Evolutionary conservation across 2,329 filamentous ascomycete genomes (phyloP).

Genomic region (Davidsoniella eucalypti): DNA sequence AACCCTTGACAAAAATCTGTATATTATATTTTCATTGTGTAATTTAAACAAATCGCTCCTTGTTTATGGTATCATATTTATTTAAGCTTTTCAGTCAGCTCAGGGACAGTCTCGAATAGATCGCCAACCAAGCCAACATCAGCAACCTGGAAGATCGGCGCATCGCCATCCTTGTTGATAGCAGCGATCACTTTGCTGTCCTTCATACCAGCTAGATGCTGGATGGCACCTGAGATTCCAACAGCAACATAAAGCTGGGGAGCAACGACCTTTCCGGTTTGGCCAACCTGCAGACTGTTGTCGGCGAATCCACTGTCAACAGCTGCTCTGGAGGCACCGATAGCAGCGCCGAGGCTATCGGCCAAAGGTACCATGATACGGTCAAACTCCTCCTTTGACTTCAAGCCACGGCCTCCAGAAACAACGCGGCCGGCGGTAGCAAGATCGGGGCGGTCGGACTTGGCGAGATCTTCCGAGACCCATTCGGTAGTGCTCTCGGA

Average conservation of each 20-base stretch:
- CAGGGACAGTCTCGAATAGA: constrained; percentile 86
- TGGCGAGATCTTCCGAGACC: constrained; percentile 84
- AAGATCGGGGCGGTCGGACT: constrained; percentile 86
- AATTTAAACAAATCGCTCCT: too few relatives aligned
- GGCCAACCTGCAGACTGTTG: constrained; percentile 94
- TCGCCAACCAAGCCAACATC: constrained; percentile 93
- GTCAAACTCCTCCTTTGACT: constrained; percentile 97
- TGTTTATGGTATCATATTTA: background rate
- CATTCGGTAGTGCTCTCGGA: constrained; percentile 59
- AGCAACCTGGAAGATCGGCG: constrained; percentile 95
- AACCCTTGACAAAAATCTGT: background rate
- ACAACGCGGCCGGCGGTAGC: constrained; percentile 81
- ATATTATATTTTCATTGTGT: background rate
- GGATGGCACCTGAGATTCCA: constrained; percentile 92
- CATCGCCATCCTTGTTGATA: constrained; percentile 95
- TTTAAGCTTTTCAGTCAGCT: constrained; percentile 78
- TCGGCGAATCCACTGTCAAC: constrained; percentile 96
- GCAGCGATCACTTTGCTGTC: constrained; percentile 98
- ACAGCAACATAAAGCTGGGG: constrained; percentile 90
- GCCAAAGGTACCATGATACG: constrained; percentile 80
- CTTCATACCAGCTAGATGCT: constrained; percentile 98
- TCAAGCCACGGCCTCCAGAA: constrained; percentile 82
- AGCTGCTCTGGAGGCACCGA: constrained; percentile 84
- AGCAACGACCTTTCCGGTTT: constrained; percentile 97
- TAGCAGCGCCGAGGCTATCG: constrained; percentile 83